Evolutionary conservation across 2,329 filamentous ascomycete species (phyloP).

Genomic region (Neonectria magnoliae): DNA sequence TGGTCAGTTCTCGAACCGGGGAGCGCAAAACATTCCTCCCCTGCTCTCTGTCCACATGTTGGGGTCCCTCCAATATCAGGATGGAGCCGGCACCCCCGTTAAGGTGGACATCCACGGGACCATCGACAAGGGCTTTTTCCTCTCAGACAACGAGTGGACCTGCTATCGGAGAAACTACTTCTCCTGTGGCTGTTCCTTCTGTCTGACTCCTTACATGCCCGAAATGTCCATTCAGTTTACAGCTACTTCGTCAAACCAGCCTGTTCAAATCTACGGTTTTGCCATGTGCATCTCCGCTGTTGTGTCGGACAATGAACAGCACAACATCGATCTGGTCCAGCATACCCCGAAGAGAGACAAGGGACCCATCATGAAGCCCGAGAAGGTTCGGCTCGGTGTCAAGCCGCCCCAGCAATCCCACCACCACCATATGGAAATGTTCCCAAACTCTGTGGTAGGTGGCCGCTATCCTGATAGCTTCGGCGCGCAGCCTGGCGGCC

Average conservation of each 20-base stretch:
- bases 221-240: slow-evolving; percentile 62
- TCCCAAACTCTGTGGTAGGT: slow-evolving; percentile 48
- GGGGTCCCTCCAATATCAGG: slow-evolving; percentile 69
- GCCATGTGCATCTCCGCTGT: slow-evolving; percentile 87
- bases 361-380: slow-evolving; percentile 80
- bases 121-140: slow-evolving; percentile 91
- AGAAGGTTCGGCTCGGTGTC: slow-evolving; percentile 73
- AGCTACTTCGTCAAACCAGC: slow-evolving; percentile 59
- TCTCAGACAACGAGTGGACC: slow-evolving; percentile 84
- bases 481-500: slow-evolving; percentile 41
- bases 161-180: slow-evolving; percentile 95
- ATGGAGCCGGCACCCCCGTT: slow-evolving; percentile 61
- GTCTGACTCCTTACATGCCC: slow-evolving; percentile 67
- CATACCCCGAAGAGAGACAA: slow-evolving; percentile 94
- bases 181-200: slow-evolving; percentile 82
- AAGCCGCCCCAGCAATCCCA: slow-evolving; percentile 66
- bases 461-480: slow-evolving; percentile 56
- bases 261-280: slow-evolving; percentile 77
- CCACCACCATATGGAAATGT: slow-evolving; percentile 59
- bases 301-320: slow-evolving; percentile 78
- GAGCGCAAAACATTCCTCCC: slow-evolving; percentile 58
- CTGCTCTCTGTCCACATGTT: slow-evolving; percentile 61
- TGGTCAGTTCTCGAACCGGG: slow-evolving; percentile 49
- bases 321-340: slow-evolving; percentile 85
- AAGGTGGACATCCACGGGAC: slow-evolving; percentile 80